A percentile compares a stretch with the other conserved stretches of the same genome.
Conservation (phyloP, 352 stramenopile genomes). For the Globisporangium camurandrum region DNA sequence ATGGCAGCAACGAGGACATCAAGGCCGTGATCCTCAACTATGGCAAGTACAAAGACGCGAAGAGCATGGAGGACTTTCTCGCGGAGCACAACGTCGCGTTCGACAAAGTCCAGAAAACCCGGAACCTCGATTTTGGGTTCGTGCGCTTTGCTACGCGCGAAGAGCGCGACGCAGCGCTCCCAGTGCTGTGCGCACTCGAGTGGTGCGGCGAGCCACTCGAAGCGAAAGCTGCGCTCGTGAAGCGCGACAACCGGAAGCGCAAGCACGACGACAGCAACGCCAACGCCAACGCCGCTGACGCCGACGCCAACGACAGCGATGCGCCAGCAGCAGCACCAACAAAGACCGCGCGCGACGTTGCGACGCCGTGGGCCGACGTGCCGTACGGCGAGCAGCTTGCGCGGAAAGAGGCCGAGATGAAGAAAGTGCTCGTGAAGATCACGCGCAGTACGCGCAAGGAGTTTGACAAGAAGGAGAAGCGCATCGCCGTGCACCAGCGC, state of each 20-base stretch:
- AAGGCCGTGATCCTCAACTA: conserved; percentile 88
- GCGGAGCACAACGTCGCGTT: conserved; percentile 39
- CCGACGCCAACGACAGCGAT: neutral
- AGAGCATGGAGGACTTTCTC: conserved; percentile 50
- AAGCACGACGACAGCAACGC: conserved; percentile 15
- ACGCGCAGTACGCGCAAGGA: conserved; percentile 78
- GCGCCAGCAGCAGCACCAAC: conserved; percentile 16
- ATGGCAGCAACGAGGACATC: conserved; percentile 42
- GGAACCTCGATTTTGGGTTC: conserved; percentile 76
- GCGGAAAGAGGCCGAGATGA: conserved; percentile 86
- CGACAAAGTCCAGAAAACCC: conserved; percentile 69
- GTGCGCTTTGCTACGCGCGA: conserved; percentile 56
- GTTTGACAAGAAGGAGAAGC: conserved; percentile 85
- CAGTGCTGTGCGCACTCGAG: conserved; percentile 39
- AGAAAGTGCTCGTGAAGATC: conserved; percentile 85
- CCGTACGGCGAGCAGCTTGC: conserved; percentile 77
- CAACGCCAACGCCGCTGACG: conserved; percentile 4
- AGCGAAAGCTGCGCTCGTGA: conserved; percentile 68
- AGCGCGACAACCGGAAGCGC: conserved; percentile 27
- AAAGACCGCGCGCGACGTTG: conserved; percentile 63
- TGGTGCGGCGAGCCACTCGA: conserved; percentile 70
- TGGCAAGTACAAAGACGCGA: conserved; percentile 80
- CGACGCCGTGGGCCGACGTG: conserved; percentile 76
- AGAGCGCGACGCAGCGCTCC: conserved; percentile 44
- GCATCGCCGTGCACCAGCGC: conserved; percentile 41